Base-by-base conservation (phyloP, 2,329 filamentous ascomycete genomes). In the Emydomyces testavorans region DNA sequence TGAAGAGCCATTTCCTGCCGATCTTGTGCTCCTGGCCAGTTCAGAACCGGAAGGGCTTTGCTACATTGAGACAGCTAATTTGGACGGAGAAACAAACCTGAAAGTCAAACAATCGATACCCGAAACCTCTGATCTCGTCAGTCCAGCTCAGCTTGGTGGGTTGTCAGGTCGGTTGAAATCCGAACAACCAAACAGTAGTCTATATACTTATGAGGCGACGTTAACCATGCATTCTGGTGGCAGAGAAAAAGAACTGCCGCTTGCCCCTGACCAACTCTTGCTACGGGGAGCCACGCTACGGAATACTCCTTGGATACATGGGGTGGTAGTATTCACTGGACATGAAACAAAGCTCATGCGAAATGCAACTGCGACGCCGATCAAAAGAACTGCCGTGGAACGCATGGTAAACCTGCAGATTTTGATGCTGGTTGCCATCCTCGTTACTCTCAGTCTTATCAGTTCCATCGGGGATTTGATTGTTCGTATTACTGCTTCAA, bases 261-360 rank as follows among this genome's bases (percentile, higher is more conserved):
- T 98, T 47, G 85, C 85, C 55, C 92, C 92, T 0, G 92, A 98
- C 62, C 92, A 98, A 65, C 76, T 52, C n/a, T 74, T 98, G 15
- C 77, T 98, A 28, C 81, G 92, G 72, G 92, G 92, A 53, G 92
- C 92, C 18, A 96, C 89, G 1, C 72, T 98, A 49, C 79, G 92
- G 58, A 98, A 98, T 61, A 98, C 92, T 1, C 90, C 89, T 24
- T 98, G 92, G 90, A 80, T 96, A 41, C 87, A 98, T 63, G 92
- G 90, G 32, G 78, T 94, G 15, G 92, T 98, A 47, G 90, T 98
- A 13, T 98, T 96, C 60, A 94, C 87, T 2, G 92, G 92, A 44
- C 92, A 98, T 66, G 92, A 98, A 70, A 96, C 92, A 5, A 98
- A 98, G 68, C 76, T 98, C 53, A 96, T 98, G 92, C 82, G 92